phyloP scores from a whole-genome alignment of 2,329 filamentous ascomycete species.

The Chaetomium olivaceum region DNA sequence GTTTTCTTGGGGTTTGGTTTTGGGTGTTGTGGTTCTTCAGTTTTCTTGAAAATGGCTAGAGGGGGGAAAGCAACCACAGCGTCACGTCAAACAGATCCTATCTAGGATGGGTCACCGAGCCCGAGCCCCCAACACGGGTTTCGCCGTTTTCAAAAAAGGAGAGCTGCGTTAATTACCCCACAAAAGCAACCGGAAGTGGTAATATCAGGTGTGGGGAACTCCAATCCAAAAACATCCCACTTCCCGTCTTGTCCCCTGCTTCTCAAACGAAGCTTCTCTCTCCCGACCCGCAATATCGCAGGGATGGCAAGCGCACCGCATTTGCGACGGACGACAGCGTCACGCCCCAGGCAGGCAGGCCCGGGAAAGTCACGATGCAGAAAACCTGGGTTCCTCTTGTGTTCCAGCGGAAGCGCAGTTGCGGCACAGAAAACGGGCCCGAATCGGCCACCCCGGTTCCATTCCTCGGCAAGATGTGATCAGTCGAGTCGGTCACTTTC shows the following conservation, averaged over 20 bases:
- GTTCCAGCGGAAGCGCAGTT: neutral
- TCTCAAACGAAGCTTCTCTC: slow-evolving; percentile 7
- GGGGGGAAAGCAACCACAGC: neutral
- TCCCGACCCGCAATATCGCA: slow-evolving; percentile 15
- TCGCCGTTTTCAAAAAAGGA: neutral
- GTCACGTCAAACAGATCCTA: neutral
- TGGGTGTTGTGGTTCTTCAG: neutral
- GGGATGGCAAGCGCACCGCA: neutral
- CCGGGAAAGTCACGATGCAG: neutral
- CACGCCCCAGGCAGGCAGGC: neutral
- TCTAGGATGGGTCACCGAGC: neutral
- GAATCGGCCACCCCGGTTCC: neutral
- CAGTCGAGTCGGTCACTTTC: neutral
- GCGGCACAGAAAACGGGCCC: neutral
- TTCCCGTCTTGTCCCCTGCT: slow-evolving; percentile 17
- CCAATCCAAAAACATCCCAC: slow-evolving; percentile 13
- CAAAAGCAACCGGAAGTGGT: slow-evolving; percentile 18
- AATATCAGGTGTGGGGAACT: slow-evolving; percentile 24
- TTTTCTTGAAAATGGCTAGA: neutral
- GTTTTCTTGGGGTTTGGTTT: neutral
- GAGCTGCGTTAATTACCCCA: slow-evolving; percentile 14
- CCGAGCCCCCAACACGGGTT: neutral
- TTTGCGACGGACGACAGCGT: neutral
- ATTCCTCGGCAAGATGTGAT: neutral
- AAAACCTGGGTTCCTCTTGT: neutral